Base-by-base conservation (phyloP, 2,329 filamentous ascomycete species). In the Alternaria hordeiaustralica region DNA sequence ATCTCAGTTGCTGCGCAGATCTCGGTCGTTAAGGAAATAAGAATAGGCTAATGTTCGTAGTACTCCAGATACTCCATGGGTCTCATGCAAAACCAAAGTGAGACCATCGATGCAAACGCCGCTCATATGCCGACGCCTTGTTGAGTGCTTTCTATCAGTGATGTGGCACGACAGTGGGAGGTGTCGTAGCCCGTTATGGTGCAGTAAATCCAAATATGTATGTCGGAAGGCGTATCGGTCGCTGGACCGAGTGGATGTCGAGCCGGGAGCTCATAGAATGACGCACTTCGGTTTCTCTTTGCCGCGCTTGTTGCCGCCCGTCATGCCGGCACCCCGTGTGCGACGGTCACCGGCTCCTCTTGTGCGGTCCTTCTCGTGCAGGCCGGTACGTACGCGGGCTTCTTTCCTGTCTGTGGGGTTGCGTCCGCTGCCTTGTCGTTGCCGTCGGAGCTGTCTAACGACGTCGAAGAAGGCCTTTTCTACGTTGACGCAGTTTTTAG, bases 381-480 rank as follows among this genome's bases (percentile, higher is more conserved):
- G 66, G 36, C 63, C 60, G 18, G 60, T 64, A 47, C 61, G 65
- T 51, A 49, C 58, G 36, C 70, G 67, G 46, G 66, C 33, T 26
- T 60, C 58, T 65, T 66, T 63, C 45, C 66, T 61, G 54, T 74
- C 71, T 3, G 66, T 57, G 7, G 61, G 64, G 25, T 63, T 55
- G 26, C 71, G 71, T 30, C 73, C 69, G 13, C 58, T 63, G 46
- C 73, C 72, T 47, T 77, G 90, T 74, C 93, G 87, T 82, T 97
- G 94, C 73, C 92, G 89, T 72, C 96, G 90, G 69, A 99, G 85
- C 80, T 96, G 92, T 71, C 96, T 87, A 58, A 98, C 96, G 8
- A 99, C 96, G 77, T 99, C 96, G 82, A 97, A 98, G 78, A 99
- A 98, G 30, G 94, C 95, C 85, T 97, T 98, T 81, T 97, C 96